These are phyloP conservation scores for Gossypium australe DNA, from an alignment of 345 rosid genomes.

Conservation along the genomic window DNA sequence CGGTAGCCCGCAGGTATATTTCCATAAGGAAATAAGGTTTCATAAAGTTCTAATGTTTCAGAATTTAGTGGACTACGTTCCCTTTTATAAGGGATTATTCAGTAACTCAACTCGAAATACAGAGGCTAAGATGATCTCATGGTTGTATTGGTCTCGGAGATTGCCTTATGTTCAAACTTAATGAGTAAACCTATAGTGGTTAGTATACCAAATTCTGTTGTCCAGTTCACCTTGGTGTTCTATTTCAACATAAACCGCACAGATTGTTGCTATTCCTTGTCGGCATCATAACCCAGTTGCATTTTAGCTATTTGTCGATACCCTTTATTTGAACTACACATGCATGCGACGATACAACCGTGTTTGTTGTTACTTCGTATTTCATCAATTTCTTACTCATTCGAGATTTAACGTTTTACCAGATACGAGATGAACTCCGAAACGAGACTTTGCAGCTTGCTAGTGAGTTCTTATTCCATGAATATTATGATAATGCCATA, in stretches of 20 bases:
- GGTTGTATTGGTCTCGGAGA: neutral
- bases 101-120: neutral
- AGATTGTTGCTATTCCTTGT: neutral
- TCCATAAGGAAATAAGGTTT: neutral
- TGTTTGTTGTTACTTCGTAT: neutral
- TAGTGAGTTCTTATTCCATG: conserved; percentile 43
- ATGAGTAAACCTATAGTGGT: neutral
- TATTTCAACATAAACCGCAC: neutral
- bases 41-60: neutral
- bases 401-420: conserved; percentile 1
- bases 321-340: neutral
- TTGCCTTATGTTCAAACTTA: neutral
- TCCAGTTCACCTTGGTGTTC: neutral
- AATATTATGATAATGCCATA: neutral
- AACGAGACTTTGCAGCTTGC: conserved; percentile 89
- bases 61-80: neutral
- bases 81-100: neutral
- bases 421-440: conserved; percentile 90
- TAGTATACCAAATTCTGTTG: neutral
- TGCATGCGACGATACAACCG: neutral
- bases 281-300: neutral
- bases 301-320: neutral
- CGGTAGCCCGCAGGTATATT: neutral
- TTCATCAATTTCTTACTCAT: neutral
- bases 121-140: neutral